Evolutionary conservation across 1,284 basidiomycete genomes (phyloP).

Genomic region (Ganoderma meredithae): DNA sequence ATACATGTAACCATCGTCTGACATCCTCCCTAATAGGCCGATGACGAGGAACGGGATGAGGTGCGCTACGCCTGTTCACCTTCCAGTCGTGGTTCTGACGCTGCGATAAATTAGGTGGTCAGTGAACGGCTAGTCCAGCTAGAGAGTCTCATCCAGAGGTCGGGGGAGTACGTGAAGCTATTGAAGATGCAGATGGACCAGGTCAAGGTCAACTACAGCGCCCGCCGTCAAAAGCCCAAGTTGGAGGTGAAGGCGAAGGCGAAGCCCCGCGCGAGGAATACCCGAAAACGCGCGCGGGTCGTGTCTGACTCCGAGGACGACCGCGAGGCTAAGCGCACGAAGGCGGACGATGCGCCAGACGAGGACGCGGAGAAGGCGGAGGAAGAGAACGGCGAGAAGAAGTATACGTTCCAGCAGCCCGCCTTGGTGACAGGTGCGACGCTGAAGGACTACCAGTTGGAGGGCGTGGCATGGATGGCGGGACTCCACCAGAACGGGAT

Average conservation of each 20-base stretch:
- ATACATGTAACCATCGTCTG: background rate
- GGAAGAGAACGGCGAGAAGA: constrained; percentile 39
- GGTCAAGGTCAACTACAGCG: constrained; percentile 37
- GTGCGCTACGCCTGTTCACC: background rate
- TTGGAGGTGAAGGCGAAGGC: constrained; percentile 12
- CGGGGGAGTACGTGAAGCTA: constrained; percentile 64
- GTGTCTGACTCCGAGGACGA: constrained; percentile 31
- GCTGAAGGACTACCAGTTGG: constrained; percentile 91
- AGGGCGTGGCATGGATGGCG: constrained; percentile 97
- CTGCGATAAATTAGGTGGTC: constrained; percentile 17
- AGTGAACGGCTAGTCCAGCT: constrained; percentile 47
- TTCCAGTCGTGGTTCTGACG: background rate
- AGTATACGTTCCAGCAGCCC: constrained; percentile 69
- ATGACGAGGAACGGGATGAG: constrained; percentile 2
- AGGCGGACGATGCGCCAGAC: constrained; percentile 38
- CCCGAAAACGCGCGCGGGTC: constrained; percentile 28
- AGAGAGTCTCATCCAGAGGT: constrained; percentile 67
- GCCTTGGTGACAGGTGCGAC: constrained; percentile 84
- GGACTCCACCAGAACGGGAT: constrained; percentile 93
- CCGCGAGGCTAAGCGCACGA: constrained; percentile 39
- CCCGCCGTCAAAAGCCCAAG: constrained; percentile 9
- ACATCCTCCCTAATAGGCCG: background rate
- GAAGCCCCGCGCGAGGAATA: constrained; percentile 28
- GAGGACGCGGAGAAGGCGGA: constrained; percentile 36
- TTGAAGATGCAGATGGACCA: constrained; percentile 71